Base-by-base conservation (phyloP, 257 asterid species). In the Osmanthus fragrans region DNA sequence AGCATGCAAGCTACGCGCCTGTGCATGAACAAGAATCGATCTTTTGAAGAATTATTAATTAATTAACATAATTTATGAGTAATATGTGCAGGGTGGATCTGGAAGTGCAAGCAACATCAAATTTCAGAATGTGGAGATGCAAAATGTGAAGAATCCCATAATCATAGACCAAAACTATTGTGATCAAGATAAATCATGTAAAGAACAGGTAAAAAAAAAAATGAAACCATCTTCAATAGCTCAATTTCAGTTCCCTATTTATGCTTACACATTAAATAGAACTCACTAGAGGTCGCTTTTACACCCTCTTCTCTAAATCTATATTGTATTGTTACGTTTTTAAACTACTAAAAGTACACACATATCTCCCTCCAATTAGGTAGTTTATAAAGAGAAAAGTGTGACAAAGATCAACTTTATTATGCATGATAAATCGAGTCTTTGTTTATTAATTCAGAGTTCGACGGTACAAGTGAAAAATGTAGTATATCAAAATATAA, bases 141-240 rank as follows among this genome's bases (percentile, higher is more conserved):
- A 64, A 47, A 86, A 89, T 71, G 99, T 91, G 51, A 79, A 79
- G 70, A 95, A 95, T 68, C 99, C 98, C 68, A 93, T 95, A 23
- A 90, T 93, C 82, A 93, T 95, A 34, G 86, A 95, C 77, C 99
- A 95, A 68, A 83, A 79, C 80, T 95, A 95, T 69, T 95, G 99
- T 71, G 98, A 91, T 42, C 82, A 89, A 81, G 83, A 82, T 7
- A 79, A 80, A 49, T 75, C 81, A 33, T 95, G 99, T 76, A 19
- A 77, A 1, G 65, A 76, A 56, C 88, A 94, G 95, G 99, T 92
- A 88, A 7, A 37, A 37, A 7, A 7, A 37, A 37, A 37, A 11
- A 40, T 11, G 16, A 40, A 40, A 40, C 49, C 49, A 11, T 40
- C 49, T 40, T 40, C 49, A 11, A 40, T 40, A 40, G 16, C 49